Evolutionary conservation across 2,329 filamentous ascomycete species (phyloP).

Genomic region (Lizonia empirigonia): DNA sequence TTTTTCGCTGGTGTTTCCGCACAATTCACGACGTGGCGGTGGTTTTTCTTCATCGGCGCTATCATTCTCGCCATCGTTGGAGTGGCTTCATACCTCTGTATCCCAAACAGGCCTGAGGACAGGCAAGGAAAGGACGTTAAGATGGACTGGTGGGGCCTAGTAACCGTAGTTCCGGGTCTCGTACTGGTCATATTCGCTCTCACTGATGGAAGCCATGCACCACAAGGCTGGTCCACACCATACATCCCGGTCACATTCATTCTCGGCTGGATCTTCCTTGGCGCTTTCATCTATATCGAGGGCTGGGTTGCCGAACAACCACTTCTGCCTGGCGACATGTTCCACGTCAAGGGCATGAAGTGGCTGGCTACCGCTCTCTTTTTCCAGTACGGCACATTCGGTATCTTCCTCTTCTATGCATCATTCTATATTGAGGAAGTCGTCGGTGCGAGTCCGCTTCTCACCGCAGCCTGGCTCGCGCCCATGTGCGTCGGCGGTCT

Average conservation of each 20-base stretch:
- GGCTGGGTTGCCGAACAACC: conserved; percentile 71
- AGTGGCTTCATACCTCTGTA: conserved; percentile 37
- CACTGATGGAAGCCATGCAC: conserved; percentile 72
- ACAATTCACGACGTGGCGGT: conserved; percentile 39
- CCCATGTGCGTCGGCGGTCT: conserved; percentile 47
- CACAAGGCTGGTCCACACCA: conserved; percentile 72
- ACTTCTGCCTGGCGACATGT: conserved; percentile 71
- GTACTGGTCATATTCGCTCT: conserved; percentile 76
- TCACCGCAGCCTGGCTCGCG: conserved; percentile 44
- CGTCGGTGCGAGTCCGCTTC: conserved; percentile 35
- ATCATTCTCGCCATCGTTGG: conserved; percentile 42
- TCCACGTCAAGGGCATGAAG: conserved; percentile 70
- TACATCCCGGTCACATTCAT: conserved; percentile 72
- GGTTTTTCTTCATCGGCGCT: conserved; percentile 44
- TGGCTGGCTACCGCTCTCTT: conserved; percentile 42
- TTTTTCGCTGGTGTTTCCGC: conserved; percentile 45
- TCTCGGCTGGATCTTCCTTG: conserved; percentile 65
- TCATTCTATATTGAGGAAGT: conserved; percentile 47
- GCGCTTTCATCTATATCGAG: conserved; percentile 70
- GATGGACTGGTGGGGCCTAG: conserved; percentile 48
- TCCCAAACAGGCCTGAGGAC: conserved; percentile 30
- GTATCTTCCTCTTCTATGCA: conserved; percentile 48
- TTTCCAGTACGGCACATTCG: conserved; percentile 54
- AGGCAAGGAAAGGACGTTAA: conserved; percentile 25
- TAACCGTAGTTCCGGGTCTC: conserved; percentile 57